These are phyloP conservation scores for Microcyclosporella mali DNA, from an alignment of 2,329 filamentous ascomycete species.

Conservation along the genomic window DNA sequence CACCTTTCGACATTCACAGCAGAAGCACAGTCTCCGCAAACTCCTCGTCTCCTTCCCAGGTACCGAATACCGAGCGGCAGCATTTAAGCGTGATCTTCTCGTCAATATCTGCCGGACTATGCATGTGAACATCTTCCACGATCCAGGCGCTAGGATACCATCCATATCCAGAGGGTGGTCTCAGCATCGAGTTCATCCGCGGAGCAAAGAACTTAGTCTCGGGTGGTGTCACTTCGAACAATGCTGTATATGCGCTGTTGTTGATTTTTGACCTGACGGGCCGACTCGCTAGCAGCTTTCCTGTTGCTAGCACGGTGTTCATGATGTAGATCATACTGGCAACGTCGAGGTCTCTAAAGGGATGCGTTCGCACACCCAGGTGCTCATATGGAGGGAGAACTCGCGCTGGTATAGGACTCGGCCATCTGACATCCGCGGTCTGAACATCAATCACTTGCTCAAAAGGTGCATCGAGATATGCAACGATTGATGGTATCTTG, in stretches of 20 bases:
- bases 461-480: neutral
- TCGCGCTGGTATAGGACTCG: neutral
- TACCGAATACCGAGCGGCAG: no score
- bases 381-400: neutral
- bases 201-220: neutral
- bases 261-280: neutral
- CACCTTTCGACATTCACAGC: no score
- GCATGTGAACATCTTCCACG: neutral
- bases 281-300: neutral
- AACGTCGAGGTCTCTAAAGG: neutral
- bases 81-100: no score
- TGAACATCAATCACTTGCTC: neutral
- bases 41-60: no score
- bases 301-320: neutral
- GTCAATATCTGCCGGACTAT: no score
- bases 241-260: neutral
- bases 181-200: neutral
- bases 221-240: neutral
- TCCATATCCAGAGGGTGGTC: neutral
- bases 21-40: no score
- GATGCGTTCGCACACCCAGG: neutral
- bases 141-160: neutral
- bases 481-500: neutral
- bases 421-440: neutral
- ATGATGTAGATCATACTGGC: neutral